Percentiles rank a stretch among this genome's conserved stretches.
phyloP scores from a whole-genome alignment of 371 early-diverging fungal species.

The Mucor mucedo region DNA sequence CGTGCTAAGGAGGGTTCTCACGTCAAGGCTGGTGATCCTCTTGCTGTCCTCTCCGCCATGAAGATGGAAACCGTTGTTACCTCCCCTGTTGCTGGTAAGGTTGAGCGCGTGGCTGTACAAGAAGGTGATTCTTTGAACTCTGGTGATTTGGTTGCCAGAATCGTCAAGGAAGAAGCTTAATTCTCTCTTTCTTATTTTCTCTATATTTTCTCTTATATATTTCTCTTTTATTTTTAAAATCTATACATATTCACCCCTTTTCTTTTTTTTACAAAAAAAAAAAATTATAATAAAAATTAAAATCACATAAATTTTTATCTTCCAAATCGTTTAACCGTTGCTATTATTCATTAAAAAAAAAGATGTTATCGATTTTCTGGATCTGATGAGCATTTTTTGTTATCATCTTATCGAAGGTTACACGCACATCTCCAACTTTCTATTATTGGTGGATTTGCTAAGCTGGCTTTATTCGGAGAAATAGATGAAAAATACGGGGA shows the following conservation, averaged over 20 bases:
- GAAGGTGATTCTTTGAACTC: constrained; percentile 80
- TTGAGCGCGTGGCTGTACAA: constrained; percentile 72
- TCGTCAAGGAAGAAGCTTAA: constrained; percentile 51
- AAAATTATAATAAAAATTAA: neutral
- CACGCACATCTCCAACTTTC: no score
- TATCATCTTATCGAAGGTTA: no score
- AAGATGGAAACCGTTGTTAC: constrained; percentile 97
- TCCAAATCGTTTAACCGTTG: neutral
- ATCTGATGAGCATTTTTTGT: no score
- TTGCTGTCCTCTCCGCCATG: constrained; percentile 93
- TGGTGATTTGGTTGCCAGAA: constrained; percentile 80
- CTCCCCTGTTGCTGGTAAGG: constrained; percentile 78
- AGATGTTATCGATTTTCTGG: no score
- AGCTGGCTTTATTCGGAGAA: no score
- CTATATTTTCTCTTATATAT: neutral
- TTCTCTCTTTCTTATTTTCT: neutral
- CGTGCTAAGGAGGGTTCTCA: constrained; percentile 78
- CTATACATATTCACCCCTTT: neutral
- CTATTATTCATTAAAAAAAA: neutral
- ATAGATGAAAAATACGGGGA: no score
- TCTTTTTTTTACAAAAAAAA: neutral
- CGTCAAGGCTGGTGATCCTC: constrained; percentile 89
- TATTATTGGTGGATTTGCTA: no score
- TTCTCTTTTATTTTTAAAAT: neutral
- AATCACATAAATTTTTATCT: neutral